phyloP scores from a whole-genome alignment of 306 rosid species.

The Quercus parvula region DNA sequence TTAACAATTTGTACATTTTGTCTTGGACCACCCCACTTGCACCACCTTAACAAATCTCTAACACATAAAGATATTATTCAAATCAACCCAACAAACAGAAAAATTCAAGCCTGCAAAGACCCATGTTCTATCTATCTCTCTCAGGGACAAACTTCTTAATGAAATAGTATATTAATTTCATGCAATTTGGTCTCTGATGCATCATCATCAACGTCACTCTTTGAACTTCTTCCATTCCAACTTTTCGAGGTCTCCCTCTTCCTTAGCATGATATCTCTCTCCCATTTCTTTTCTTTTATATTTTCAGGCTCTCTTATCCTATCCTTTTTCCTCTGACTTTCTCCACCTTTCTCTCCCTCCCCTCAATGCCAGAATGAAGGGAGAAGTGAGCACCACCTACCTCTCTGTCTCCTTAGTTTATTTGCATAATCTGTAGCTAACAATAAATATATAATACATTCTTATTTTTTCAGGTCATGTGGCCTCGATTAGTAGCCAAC shows the following conservation, averaged over 20 bases:
- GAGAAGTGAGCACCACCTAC: conserved; percentile 27
- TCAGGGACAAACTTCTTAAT: conserved; percentile 10
- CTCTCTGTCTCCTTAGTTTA: conserved; percentile 7
- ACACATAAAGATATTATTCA: conserved; percentile 17
- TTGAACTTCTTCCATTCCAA: conserved; percentile 13
- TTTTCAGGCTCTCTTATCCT: conserved; percentile 24
- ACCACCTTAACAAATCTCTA: conserved; percentile 9
- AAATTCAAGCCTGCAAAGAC: conserved; percentile 40
- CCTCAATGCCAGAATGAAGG: conserved; percentile 31
- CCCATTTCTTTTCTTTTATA: conserved; percentile 6
- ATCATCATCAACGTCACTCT: conserved; percentile 43
- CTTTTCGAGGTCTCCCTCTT: conserved; percentile 23
- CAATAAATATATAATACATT: background rate
- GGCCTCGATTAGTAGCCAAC: conserved; percentile 85
- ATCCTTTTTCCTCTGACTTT: conserved; percentile 19
- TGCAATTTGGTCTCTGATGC: conserved; percentile 5
- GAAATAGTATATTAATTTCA: background rate
- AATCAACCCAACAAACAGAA: conserved; percentile 32
- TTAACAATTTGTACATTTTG: conserved; percentile 11
- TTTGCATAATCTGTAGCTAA: background rate
- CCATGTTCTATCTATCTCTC: conserved; percentile 32
- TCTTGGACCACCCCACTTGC: conserved; percentile 61
- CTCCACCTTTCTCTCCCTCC: background rate
- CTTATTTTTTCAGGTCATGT: conserved; percentile 46
- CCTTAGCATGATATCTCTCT: conserved; percentile 30